These are phyloP conservation scores for Phycomyces nitens DNA, from an alignment of 192 early-diverging fungal genomes.

Conservation along the genomic window DNA sequence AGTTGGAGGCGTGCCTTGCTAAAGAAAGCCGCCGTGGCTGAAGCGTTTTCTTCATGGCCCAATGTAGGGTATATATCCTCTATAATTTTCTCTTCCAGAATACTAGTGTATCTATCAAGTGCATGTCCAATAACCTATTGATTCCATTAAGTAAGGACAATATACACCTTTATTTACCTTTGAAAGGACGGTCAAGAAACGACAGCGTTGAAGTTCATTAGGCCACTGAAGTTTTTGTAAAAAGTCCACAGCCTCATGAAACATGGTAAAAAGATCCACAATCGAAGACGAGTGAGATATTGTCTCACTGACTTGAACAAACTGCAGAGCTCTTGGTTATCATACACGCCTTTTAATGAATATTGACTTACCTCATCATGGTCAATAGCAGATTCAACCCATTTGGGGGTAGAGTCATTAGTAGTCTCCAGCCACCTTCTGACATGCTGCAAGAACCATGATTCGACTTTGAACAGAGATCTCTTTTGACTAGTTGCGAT, in stretches of 20 bases:
- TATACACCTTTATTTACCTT: slow-evolving; percentile 42
- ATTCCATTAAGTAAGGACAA: slow-evolving; percentile 11
- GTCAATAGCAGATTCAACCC: slow-evolving; percentile 65
- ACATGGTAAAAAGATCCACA: slow-evolving; percentile 76
- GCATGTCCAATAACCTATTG: slow-evolving; percentile 49
- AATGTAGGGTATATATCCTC: slow-evolving; percentile 39
- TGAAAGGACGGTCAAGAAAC: slow-evolving; percentile 64
- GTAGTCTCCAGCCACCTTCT: slow-evolving; percentile 59
- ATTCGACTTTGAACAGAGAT: slow-evolving; percentile 62
- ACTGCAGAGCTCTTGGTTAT: slow-evolving; percentile 40
- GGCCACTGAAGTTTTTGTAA: slow-evolving; percentile 65
- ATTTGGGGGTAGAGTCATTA: slow-evolving; percentile 62
- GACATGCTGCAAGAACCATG: slow-evolving; percentile 71
- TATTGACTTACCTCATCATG: slow-evolving; percentile 55
- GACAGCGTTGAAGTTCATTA: slow-evolving; percentile 55
- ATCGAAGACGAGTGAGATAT: slow-evolving; percentile 71
- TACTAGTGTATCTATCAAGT: slow-evolving; percentile 57
- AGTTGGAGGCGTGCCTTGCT: slow-evolving; percentile 23
- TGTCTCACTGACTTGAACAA: slow-evolving; percentile 48
- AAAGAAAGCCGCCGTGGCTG: slow-evolving; percentile 12
- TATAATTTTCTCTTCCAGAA: slow-evolving; percentile 45
- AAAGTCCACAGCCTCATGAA: slow-evolving; percentile 69
- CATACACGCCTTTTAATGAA: no score
- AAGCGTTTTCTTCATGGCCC: neutral
- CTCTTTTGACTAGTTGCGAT: slow-evolving; percentile 24